phyloP scores from a whole-genome alignment of 2,329 filamentous ascomycete genomes.

The Penicillium decumbens region DNA sequence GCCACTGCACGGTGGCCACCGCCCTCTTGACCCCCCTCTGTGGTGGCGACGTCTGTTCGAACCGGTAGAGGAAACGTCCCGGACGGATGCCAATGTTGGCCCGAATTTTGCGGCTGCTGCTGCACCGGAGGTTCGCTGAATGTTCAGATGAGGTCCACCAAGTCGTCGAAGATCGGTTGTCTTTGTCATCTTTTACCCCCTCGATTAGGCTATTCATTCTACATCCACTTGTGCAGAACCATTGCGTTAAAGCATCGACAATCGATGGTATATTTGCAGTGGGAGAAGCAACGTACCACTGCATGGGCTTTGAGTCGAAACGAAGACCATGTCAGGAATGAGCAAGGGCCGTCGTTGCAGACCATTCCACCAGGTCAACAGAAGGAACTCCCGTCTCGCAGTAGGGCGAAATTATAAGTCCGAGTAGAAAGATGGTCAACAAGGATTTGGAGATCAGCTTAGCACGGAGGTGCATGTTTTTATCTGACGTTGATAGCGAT shows the following conservation, averaged over 20 bases:
- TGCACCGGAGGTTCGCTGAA: slow-evolving; percentile 33
- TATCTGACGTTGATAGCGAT: background rate
- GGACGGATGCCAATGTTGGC: slow-evolving; percentile 29
- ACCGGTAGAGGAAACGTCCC: slow-evolving; percentile 11
- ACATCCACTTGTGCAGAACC: background rate
- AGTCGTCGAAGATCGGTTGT: background rate
- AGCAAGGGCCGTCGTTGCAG: background rate
- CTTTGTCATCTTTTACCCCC: background rate
- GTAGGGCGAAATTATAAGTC: background rate
- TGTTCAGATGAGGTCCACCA: background rate
- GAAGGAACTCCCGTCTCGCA: background rate
- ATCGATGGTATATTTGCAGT: background rate
- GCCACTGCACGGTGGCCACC: slow-evolving; percentile 74
- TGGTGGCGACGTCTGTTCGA: slow-evolving; percentile 90
- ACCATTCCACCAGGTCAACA: background rate
- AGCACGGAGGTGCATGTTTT: background rate
- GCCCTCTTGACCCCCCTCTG: slow-evolving; percentile 79
- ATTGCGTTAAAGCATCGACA: background rate
- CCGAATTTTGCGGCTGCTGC: slow-evolving; percentile 33
- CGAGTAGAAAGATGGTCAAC: background rate
- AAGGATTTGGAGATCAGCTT: background rate
- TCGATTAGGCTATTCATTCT: background rate
- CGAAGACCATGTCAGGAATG: background rate
- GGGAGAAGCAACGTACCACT: background rate
- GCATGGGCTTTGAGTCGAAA: background rate